Evolutionary conservation across 2,329 filamentous ascomycete species (phyloP), one percentile per base, ranked within the genome.

Genomic region (Plectosphaerella cucumerina): DNA sequence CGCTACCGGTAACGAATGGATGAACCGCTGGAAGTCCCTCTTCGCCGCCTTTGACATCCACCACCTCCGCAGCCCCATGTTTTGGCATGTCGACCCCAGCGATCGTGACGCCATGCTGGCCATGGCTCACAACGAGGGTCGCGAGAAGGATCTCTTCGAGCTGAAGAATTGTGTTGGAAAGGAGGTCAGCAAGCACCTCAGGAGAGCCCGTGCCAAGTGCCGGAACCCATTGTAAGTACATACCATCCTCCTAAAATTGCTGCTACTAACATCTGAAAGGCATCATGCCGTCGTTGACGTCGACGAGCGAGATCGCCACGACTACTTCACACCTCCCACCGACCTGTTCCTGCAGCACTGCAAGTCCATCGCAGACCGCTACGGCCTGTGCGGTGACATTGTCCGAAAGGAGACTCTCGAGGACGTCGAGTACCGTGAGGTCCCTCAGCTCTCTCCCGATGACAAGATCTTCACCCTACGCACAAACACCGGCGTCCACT

Each of bases 121-220:
- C 1, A 88, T 85, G 66, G 78, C 86, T 0, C 83, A 87, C 59
- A 75, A 80, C 51, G 72, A 78, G 17, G 76, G 77, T 0, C 70
- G 83, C n/a, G 77, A 83, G 52, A 66, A 69, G 6, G 87, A 93
- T 59, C 67, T 91, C 9, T 73, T 80, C 44, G 86, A 92, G 67
- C 85, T 93, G 45, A 71, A 77, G 1, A 85, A 86, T 3, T 90
- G 88, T 55, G 88, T 91, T 0, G 89, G 89, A 0, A 90, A 87
- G 60, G 88, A 91, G 60, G 66, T 91, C 51, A 91, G 87, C 70
- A 93, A 93, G 69, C 87, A 93, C 65, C 78, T 81, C 52, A 90
- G 74, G 81, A 83, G 65, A 70, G 67, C 56, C 59, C 68, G 54
- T 56, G 61, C 35, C 23, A 56, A 56, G 48, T 54, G 52, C 26